Percentiles rank a stretch among this genome's conserved stretches.
These are phyloP conservation scores for Silene coronaria DNA, from an alignment of 179 eudicot species.

Conservation along the genomic window DNA sequence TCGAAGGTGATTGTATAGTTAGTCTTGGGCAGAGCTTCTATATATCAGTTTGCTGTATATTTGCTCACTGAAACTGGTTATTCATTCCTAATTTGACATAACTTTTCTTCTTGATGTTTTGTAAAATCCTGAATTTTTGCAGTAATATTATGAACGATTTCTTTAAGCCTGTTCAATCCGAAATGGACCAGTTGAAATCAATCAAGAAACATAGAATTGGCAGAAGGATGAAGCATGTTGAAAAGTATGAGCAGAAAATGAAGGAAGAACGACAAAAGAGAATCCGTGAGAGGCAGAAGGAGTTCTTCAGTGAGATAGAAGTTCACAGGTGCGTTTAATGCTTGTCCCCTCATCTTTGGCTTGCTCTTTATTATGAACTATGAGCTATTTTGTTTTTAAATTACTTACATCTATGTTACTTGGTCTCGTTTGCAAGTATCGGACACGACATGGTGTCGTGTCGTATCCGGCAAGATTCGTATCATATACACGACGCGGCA, in stretches of 20 bases:
- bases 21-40: background rate
- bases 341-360: background rate
- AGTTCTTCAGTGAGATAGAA: slow-evolving; percentile 93
- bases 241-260: slow-evolving; percentile 91
- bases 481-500: no score
- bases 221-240: slow-evolving; percentile 86
- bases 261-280: slow-evolving; percentile 96
- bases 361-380: background rate
- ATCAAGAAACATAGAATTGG: slow-evolving; percentile 91
- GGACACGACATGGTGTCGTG: no score
- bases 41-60: background rate
- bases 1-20: slow-evolving; percentile 52
- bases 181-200: slow-evolving; percentile 78
- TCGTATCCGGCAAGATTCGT: no score
- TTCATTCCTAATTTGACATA: background rate
- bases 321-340: slow-evolving; percentile 57
- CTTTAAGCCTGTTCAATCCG: slow-evolving; percentile 73
- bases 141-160: slow-evolving; percentile 81
- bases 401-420: no score
- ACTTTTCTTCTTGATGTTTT: slow-evolving; percentile 1
- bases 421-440: no score
- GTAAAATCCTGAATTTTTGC: slow-evolving; percentile 21
- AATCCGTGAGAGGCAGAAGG: slow-evolving; percentile 91
- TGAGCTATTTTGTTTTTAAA: background rate
- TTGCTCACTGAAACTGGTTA: background rate